A percentile compares a stretch with the other conserved stretches of the same genome.
Conservation (phyloP, 371 early-diverging fungal species). For the Rhizopus stolonifer region DNA sequence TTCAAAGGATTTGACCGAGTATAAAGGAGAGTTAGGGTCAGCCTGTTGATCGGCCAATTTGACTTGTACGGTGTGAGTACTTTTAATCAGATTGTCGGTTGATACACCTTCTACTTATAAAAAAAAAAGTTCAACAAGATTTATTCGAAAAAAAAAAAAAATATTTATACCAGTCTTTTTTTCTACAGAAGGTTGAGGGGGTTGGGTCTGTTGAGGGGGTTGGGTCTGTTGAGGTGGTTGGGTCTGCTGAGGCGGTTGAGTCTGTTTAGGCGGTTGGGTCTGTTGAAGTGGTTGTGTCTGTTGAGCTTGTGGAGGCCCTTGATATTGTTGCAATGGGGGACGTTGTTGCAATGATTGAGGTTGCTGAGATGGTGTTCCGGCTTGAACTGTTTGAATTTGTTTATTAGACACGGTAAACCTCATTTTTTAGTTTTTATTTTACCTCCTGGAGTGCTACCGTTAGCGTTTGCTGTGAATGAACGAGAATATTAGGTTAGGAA, state of each 20-base stretch:
- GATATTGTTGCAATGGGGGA: background rate
- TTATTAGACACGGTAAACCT: too few relatives aligned
- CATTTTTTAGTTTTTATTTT: too few relatives aligned
- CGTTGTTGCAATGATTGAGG: background rate
- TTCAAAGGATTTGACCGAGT: slow-evolving; percentile 77
- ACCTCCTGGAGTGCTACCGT: too few relatives aligned
- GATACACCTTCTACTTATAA: background rate
- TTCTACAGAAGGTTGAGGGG: background rate
- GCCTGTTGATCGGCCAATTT: slow-evolving; percentile 78
- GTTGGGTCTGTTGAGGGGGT: background rate
- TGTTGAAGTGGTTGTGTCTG: background rate
- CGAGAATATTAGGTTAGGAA: too few relatives aligned
- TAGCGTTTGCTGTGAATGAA: too few relatives aligned
- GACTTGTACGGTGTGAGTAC: slow-evolving; percentile 75
- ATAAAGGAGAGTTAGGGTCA: slow-evolving; percentile 77
- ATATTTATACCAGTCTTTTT: too few relatives aligned
- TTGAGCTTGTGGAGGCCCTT: background rate
- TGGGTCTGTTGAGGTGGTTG: background rate
- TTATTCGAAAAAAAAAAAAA: too few relatives aligned
- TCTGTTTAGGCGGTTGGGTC: background rate
- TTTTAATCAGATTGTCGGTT: slow-evolving; percentile 44
- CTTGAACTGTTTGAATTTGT: too few relatives aligned
- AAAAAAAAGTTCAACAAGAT: background rate
- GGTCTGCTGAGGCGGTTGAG: background rate
- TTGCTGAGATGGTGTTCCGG: background rate